Evolutionary conservation across 257 asterid genomes (phyloP).

Genomic region (Cruciata laevipes): DNA sequence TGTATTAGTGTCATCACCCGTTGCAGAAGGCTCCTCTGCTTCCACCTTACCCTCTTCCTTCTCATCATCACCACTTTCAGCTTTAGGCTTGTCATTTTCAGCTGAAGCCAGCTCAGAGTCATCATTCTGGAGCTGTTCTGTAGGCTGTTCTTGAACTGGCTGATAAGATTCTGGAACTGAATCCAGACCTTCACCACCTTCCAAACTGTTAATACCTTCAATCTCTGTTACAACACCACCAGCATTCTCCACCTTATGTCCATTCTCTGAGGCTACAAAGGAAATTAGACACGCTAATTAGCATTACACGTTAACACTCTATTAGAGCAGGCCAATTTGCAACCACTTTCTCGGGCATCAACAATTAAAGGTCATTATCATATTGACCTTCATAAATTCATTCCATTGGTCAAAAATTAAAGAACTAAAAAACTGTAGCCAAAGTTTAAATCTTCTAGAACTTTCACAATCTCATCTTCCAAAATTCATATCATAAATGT

Average conservation of each 20-base stretch:
- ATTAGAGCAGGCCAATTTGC: not conserved
- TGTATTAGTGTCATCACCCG: conserved; percentile 36
- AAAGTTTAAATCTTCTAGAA: not conserved
- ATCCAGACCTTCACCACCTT: conserved; percentile 27
- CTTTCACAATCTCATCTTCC: not conserved
- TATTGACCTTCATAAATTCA: not conserved
- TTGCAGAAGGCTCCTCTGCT: conserved; percentile 33
- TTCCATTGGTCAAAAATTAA: not conserved
- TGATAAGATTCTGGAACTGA: conserved; percentile 25
- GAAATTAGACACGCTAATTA: conserved; percentile 20
- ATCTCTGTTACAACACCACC: conserved; percentile 20
- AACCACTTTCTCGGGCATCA: not conserved
- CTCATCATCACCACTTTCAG: conserved; percentile 16
- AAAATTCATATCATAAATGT: not conserved
- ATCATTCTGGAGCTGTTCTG: conserved; percentile 16
- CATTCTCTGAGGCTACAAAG: conserved; percentile 26
- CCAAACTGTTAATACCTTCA: conserved; percentile 18
- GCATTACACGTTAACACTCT: not conserved
- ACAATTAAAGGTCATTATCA: not conserved
- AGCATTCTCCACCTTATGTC: conserved; percentile 23
- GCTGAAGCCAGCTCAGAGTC: conserved; percentile 18
- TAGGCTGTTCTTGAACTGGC: conserved; percentile 23
- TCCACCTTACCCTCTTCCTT: conserved; percentile 31
- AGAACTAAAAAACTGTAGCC: too few species aligned
- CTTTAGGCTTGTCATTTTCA: conserved; percentile 31